phyloP scores from a whole-genome alignment of 768 basidiomycete genomes.

The Russula emetica region DNA sequence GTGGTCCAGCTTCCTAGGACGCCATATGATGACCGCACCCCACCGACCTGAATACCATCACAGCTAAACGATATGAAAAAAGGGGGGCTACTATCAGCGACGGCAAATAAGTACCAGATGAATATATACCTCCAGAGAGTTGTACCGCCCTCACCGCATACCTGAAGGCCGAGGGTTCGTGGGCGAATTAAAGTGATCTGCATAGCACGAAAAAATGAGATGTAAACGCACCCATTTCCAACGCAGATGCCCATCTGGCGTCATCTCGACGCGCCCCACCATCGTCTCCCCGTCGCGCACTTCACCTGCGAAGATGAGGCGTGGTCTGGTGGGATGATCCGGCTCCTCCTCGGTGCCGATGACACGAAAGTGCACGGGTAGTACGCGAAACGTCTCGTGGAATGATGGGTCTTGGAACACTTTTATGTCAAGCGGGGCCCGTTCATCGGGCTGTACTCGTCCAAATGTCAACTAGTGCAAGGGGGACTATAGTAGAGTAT shows the following conservation, averaged over 20 bases:
- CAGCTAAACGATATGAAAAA: slow-evolving; percentile 39
- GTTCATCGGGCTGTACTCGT: slow-evolving; percentile 31
- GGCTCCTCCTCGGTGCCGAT: slow-evolving; percentile 43
- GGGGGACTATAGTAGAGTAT: neutral
- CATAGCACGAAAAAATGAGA: neutral
- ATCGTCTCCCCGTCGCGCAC: slow-evolving; percentile 47
- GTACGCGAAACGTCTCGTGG: slow-evolving; percentile 48
- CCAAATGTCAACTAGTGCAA: neutral
- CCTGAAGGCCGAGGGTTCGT: slow-evolving; percentile 15
- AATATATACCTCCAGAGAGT: slow-evolving; percentile 31
- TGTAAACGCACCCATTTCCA: slow-evolving; percentile 57
- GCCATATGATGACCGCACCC: slow-evolving; percentile 54
- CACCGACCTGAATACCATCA: slow-evolving; percentile 60
- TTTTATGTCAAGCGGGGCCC: slow-evolving; percentile 39
- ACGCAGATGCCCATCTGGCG: slow-evolving; percentile 52
- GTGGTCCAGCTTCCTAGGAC: slow-evolving; percentile 55
- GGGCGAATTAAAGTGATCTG: neutral
- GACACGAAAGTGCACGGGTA: slow-evolving; percentile 47
- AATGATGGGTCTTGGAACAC: slow-evolving; percentile 51
- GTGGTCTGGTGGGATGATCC: slow-evolving; percentile 47
- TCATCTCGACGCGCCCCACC: slow-evolving; percentile 52
- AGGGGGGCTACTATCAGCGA: neutral
- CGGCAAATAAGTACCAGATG: neutral
- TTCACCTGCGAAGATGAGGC: slow-evolving; percentile 51
- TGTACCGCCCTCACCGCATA: slow-evolving; percentile 29